These are phyloP conservation scores for Ogataea naganishii DNA, from an alignment of 805 yeast species.

Conservation along the genomic window DNA sequence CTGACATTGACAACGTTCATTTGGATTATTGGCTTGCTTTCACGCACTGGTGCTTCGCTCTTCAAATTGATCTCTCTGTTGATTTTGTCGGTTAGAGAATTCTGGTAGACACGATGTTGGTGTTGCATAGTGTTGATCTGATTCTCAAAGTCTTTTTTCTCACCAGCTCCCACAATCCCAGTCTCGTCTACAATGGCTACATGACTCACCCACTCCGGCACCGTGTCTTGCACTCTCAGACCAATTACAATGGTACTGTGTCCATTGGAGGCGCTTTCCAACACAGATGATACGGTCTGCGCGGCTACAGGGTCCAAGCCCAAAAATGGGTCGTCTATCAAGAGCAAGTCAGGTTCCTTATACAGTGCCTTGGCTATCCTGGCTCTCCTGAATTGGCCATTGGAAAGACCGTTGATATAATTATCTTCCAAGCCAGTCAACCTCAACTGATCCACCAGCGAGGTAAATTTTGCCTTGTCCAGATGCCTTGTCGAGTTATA, in stretches of 20 bases:
- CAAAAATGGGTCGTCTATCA: conserved; percentile 87
- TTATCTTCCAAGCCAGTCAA: conserved; percentile 51
- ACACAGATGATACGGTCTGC: conserved; percentile 44
- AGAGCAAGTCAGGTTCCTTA: conserved; percentile 50
- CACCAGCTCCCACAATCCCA: conserved; percentile 48
- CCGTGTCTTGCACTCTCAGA: conserved; percentile 59
- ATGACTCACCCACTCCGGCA: conserved; percentile 78
- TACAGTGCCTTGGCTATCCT: conserved; percentile 72
- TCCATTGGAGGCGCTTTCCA: conserved; percentile 20
- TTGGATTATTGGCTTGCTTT: conserved; percentile 27
- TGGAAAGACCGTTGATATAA: conserved; percentile 83
- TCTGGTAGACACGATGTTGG: conserved; percentile 15
- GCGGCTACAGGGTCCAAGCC: conserved; percentile 82
- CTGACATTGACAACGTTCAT: conserved; percentile 55
- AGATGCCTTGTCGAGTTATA: conserved; percentile 31
- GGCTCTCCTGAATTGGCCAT: conserved; percentile 91
- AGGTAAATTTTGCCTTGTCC: conserved; percentile 28
- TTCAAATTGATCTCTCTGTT: conserved; percentile 6
- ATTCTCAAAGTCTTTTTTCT: conserved; percentile 19
- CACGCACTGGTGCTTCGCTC: not conserved
- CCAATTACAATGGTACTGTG: conserved; percentile 61
- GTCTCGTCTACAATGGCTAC: conserved; percentile 50
- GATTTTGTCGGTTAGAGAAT: conserved; percentile 6
- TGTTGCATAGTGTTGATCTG: conserved; percentile 9
- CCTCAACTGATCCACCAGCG: conserved; percentile 40